Base-by-base conservation (phyloP, 2,329 filamentous ascomycete species). In the Phoma herbarum region DNA sequence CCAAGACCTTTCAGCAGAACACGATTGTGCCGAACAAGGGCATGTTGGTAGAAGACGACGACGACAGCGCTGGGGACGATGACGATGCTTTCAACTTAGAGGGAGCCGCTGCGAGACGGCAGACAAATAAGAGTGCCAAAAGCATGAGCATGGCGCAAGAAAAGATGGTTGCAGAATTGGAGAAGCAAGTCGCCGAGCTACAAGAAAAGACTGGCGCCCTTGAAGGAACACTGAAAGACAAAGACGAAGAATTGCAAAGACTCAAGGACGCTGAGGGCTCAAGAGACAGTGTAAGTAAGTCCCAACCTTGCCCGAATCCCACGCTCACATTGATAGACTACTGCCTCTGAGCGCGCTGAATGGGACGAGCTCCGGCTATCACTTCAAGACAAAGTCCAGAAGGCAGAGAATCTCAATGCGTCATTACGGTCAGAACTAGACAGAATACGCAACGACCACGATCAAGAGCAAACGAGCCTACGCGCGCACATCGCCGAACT, bases 11-110 rank as follows among this genome's bases (percentile, higher is more conserved):
- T 65, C 93, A 97, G 74, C 94, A 90, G 74, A 98, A 96, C 74
- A 98, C 93, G 0, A 96, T 98, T 70, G 90, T 98, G 29, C 95
- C 95, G 0, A 98, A 97, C 75, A 99, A 98, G 80, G 96, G 94
- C 71, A 97, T 91, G 0, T 93, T 98, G 89, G 88, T 98, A 1
- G 95, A 99, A 76, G 95, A 98, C 74, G 91, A 92, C 63, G 79
- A 79, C 57, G 81, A 79, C 55, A 84, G 82, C 20, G 80, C 78
- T 20, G 84, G 85, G 16, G 86, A 80, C 73, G 80, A 81, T 12
- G 83, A 88, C 41, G 71, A 89, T 53, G 84, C 86, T 2, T 91
- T 91, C 74, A 85, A 84, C 16, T 72, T 89, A 37, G 86, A 88
- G 51, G 75, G 72, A 16, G 76, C 75, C 41, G 74, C 75, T 11